Evolutionary conservation across 345 rosid species (phyloP).

Genomic region (Erodium maritimum): DNA sequence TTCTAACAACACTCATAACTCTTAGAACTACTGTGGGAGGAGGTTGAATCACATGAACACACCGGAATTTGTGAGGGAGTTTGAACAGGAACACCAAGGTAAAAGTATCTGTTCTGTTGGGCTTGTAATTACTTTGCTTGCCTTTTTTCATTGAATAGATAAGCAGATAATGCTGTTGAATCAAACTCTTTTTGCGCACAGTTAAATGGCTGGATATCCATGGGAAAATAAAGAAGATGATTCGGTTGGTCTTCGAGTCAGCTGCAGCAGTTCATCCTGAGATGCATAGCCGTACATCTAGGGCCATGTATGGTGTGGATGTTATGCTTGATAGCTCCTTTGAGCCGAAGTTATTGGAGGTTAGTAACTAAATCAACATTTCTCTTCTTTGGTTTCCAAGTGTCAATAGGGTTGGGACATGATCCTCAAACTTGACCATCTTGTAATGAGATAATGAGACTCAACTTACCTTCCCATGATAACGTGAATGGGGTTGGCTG

Average conservation of each 20-base stretch:
- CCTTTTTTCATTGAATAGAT: background rate
- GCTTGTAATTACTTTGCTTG: background rate
- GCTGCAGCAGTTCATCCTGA: constrained; percentile 75
- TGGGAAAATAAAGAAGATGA: constrained; percentile 41
- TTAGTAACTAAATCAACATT: constrained; percentile 19
- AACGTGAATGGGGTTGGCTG: no score
- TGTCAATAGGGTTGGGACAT: background rate
- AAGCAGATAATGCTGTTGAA: background rate
- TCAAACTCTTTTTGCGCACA: constrained; percentile 13
- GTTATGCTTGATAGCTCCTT: constrained; percentile 75
- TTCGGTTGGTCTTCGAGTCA: constrained; percentile 66
- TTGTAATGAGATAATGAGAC: background rate
- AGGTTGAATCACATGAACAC: constrained; percentile 70
- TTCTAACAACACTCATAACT: constrained; percentile 12
- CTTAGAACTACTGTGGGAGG: constrained; percentile 75
- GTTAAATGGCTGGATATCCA: constrained; percentile 84
- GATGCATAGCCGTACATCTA: constrained; percentile 68
- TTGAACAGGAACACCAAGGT: constrained; percentile 80
- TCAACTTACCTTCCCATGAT: background rate
- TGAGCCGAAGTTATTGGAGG: constrained; percentile 86
- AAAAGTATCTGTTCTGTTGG: constrained; percentile 5
- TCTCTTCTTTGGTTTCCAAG: background rate
- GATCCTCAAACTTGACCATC: background rate
- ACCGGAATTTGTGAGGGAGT: constrained; percentile 66
- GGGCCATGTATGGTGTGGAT: constrained; percentile 90